These are phyloP conservation scores for Prunella vulgaris DNA, from an alignment of 257 asterid genomes.

Conservation along the genomic window DNA sequence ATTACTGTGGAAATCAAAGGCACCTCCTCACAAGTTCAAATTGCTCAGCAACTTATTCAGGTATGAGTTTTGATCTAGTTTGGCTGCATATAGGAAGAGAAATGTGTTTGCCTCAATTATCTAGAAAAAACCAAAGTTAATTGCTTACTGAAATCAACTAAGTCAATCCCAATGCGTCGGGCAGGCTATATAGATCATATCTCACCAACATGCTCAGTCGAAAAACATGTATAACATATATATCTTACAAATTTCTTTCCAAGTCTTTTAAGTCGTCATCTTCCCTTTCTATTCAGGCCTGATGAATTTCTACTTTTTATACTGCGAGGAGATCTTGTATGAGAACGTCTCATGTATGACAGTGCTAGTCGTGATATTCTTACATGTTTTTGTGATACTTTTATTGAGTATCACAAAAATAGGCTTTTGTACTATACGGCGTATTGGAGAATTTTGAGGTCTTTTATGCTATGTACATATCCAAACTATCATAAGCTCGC, in stretches of 20 bases:
- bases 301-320: background rate
- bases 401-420: no score
- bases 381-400: no score
- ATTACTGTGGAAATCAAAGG: constrained; percentile 82
- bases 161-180: no score
- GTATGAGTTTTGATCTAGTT: constrained; percentile 26
- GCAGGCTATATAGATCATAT: background rate
- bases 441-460: background rate
- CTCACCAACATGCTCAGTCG: background rate
- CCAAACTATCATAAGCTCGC: background rate
- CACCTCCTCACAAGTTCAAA: constrained; percentile 64
- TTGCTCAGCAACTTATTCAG: constrained; percentile 75
- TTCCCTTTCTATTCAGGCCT: background rate
- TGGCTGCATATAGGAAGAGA: background rate
- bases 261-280: background rate
- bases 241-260: background rate
- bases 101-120: background rate
- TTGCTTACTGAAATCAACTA: background rate
- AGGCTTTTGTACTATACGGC: no score
- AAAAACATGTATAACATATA: background rate
- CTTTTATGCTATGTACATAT: no score
- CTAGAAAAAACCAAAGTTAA: background rate
- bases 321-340: no score
- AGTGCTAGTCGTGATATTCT: no score
- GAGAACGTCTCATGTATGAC: no score